Conservation (phyloP, 176 grass and related monocot genomes). For the Ensete ventricosum region DNA sequence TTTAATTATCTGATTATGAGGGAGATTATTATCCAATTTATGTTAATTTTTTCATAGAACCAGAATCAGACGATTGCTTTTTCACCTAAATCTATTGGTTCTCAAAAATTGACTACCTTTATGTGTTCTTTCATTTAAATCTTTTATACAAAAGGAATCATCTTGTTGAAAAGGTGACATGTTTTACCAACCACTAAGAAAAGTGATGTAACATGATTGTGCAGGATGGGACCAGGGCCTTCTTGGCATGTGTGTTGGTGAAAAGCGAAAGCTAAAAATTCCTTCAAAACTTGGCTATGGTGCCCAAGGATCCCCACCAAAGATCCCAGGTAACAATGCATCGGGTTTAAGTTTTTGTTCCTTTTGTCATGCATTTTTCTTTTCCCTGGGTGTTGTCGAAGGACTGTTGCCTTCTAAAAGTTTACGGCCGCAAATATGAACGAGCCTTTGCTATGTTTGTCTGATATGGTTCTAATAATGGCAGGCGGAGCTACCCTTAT, state of each 20-base stretch:
- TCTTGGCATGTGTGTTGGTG: constrained; percentile 91
- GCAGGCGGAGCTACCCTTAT: constrained; percentile 96
- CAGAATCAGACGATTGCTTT: no score
- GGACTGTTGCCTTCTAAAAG: no score
- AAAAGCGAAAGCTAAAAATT: constrained; percentile 94
- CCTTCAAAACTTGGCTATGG: constrained; percentile 94
- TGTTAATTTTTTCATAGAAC: no score
- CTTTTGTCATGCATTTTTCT: no score
- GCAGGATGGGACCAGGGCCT: constrained; percentile 95
- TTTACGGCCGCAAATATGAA: not conserved
- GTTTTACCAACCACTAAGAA: not conserved
- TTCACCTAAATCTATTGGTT: no score
- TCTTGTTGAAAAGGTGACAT: no score
- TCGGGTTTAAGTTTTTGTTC: not conserved
- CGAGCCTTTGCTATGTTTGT: not conserved
- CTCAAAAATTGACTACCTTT: no score
- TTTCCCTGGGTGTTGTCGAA: no score
- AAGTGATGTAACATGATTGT: not conserved
- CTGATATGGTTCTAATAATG: not conserved
- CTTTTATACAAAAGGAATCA: no score
- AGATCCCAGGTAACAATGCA: constrained; percentile 37
- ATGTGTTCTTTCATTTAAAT: no score
- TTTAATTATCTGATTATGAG: no score
- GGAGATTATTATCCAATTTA: no score
- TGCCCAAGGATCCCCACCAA: constrained; percentile 74